A percentile compares a stretch with the other conserved stretches of the same genome.
Conservation (phyloP, 2,329 filamentous ascomycete species). For the Onygenales sp. region DNA sequence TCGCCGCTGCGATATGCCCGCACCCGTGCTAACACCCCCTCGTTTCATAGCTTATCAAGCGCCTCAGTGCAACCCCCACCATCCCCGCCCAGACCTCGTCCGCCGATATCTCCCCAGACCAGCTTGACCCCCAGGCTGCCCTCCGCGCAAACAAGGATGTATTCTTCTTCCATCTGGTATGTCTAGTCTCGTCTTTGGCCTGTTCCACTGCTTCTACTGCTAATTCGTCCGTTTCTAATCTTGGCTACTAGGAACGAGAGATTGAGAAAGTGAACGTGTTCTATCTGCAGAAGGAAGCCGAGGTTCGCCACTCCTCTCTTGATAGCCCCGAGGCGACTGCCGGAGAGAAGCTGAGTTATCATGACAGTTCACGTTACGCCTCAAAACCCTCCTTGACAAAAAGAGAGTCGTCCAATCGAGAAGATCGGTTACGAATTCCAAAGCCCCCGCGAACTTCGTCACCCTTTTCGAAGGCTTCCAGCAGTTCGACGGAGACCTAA, state of each 20-base stretch:
- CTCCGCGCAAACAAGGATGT: slow-evolving; percentile 96
- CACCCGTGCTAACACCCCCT: slow-evolving; percentile 6
- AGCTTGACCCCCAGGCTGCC: slow-evolving; percentile 70
- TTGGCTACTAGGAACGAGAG: slow-evolving; percentile 67
- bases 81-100: slow-evolving; percentile 64
- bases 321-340: background rate
- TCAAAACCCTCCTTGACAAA: slow-evolving; percentile 89
- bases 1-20: background rate
- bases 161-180: slow-evolving; percentile 94
- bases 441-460: slow-evolving; percentile 85
- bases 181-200: slow-evolving; percentile 17
- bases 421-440: slow-evolving; percentile 63
- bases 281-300: slow-evolving; percentile 94
- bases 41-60: slow-evolving; percentile 79
- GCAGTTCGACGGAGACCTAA: slow-evolving; percentile 91
- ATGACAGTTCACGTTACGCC: slow-evolving; percentile 73
- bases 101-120: slow-evolving; percentile 29
- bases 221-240: background rate
- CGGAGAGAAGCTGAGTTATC: background rate
- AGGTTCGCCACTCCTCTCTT: slow-evolving; percentile 49
- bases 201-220: background rate
- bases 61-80: slow-evolving; percentile 83
- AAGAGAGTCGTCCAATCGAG: slow-evolving; percentile 83
- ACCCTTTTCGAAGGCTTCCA: slow-evolving; percentile 94
- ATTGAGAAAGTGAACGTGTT: slow-evolving; percentile 98